Evolutionary conservation across 345 rosid species (phyloP).

Genomic region (Eucalyptus sp.): DNA sequence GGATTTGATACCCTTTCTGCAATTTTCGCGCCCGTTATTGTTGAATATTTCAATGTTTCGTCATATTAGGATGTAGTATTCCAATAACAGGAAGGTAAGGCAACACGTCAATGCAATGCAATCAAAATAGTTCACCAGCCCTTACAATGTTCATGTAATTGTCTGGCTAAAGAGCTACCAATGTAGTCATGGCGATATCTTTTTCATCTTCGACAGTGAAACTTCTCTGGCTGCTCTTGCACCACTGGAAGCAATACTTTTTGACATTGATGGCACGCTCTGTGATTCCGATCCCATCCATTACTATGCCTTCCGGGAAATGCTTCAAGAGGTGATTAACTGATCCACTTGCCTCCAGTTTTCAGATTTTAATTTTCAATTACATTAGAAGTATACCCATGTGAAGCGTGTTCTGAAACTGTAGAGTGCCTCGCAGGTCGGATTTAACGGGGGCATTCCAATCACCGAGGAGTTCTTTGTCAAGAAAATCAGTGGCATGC

Average conservation of each 20-base stretch:
- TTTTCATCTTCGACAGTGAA: not conserved
- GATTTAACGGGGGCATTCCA: conserved; percentile 19
- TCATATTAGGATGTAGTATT: not conserved
- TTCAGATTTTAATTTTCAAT: not conserved
- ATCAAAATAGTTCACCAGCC: not conserved
- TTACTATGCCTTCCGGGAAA: conserved; percentile 17
- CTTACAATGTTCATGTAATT: not conserved
- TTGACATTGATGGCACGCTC: conserved; percentile 40
- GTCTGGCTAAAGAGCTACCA: not conserved
- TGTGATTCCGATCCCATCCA: conserved; percentile 43
- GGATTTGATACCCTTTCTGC: not conserved
- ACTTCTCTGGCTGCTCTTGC: not conserved
- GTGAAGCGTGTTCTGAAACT: not conserved
- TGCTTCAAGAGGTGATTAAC: conserved; percentile 32
- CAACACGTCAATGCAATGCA: not conserved
- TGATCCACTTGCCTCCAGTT: not conserved
- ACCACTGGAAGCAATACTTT: not conserved
- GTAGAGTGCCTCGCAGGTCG: not conserved
- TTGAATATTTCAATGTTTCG: not conserved
- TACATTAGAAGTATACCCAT: not conserved
- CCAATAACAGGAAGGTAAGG: not conserved
- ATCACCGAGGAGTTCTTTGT: conserved; percentile 21
- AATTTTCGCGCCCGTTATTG: not conserved
- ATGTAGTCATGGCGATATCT: not conserved
- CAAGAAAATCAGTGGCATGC: conserved; percentile 22